Evolutionary conservation across 2,329 filamentous ascomycete genomes (phyloP), one percentile per base, ranked within the genome.

Genomic region (Drechmeria coniospora): DNA sequence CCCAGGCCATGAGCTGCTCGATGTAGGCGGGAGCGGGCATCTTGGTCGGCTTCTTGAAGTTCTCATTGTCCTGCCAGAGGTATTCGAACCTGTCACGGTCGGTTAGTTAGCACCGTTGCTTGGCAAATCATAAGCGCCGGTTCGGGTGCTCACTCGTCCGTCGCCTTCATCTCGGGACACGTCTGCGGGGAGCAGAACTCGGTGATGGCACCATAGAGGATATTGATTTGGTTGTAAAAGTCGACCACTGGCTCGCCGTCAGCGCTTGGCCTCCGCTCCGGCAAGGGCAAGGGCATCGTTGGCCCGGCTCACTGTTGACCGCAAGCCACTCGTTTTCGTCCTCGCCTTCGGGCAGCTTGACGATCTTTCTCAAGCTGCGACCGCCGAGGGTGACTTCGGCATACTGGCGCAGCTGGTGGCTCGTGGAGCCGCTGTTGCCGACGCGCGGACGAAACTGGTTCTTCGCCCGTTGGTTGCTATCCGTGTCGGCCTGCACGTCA

Each of bases 121-220:
- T 23, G 15, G 11, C 13, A 16, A 11, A 23, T 12, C 15, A 21
- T 10, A 11, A 10, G 10, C 14, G 10, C 11, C 10, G 22, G n/a
- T 10, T 21, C 10, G 8, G 14, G n/a, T 11, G 19, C 72, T 38
- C 67, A 90, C 79, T 98, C 90, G 59, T 98, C 92, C 8, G 90
- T 98, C n/a, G 90, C 90, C 58, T 98, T 98, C 90, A 98, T 98
- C 60, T 95, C 90, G 1, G 90, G 90, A 53, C 90, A 98, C 38
- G 84, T 84, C 51, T 90, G 79, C 18, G 90, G 87, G 15, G 90
- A 95, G 65, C 90, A 98, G 58, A 98, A 98, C 51, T 98, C 90
- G 34, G 90, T 98, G 50, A 98, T 98, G 40, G 90, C 90, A 33
- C 92, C 92, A 53, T 98, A 98, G 33, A 98, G 76, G 20, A 98